Base-by-base conservation (phyloP, 2,329 filamentous ascomycete genomes). In the Thielaviopsis euricoi region DNA sequence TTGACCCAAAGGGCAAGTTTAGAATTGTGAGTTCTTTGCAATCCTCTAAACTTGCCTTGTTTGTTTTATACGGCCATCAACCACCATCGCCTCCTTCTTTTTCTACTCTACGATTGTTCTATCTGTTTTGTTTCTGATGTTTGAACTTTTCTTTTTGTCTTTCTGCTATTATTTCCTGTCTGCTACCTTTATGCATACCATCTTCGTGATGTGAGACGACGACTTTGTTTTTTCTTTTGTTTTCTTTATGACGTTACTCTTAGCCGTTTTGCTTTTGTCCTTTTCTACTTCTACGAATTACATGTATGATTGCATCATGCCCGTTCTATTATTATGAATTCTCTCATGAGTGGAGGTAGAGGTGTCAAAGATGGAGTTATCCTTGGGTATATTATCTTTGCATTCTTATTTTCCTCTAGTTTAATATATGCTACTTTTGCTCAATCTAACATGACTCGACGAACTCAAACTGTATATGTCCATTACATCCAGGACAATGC, bases 101-200 rank as follows among this genome's bases (percentile, higher is more conserved):
- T 26, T 37, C 33, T 49, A 33, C 29, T 25, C 54, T 29, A 43
- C 33, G 23, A 10, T 26, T 33, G 23, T 26, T 9, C 23, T 1
- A 10, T 37, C n/a, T 49, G 53, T 23, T 13, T 55, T 10, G n/a
- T 57, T 29, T 26, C 53, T 53, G 57, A 37, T 53, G 37, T 25
- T 55, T 23, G 49, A 22, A 22, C 43, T 43, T 23, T 46, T 21
- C 54, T 25, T 40, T 65, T 65, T 64, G 62, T 63, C 64, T 63
- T 62, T 62, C 67, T n/a, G n/a, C n/a, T n/a, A n/a, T n/a, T n/a
- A n/a, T 54, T 62, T 64, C 60, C 53, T 61, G 58, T 62, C 63
- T 64, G 37, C 40, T 57, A 52, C 26, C 37, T 52, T 22, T 40
- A 48, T 57, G 43, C 48, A 56, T 33, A 21, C 23, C 33, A 40